Evolutionary conservation across 805 yeast genomes (phyloP), one percentile per base, ranked within the genome.

Genomic region (Yarrowia sp.): DNA sequence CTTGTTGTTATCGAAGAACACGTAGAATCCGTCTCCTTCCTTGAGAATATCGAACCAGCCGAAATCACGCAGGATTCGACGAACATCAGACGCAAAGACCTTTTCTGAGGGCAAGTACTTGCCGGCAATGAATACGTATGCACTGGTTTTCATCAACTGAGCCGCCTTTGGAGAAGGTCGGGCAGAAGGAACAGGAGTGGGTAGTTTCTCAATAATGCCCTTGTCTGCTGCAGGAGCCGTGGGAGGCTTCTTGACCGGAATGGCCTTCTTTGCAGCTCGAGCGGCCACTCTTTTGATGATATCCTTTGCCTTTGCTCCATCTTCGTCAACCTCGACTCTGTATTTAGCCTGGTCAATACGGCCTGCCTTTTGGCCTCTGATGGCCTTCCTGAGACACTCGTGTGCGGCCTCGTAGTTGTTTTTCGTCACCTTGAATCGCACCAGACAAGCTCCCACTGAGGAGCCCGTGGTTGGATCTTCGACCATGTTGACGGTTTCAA

Each of bases 391-490:
- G 0, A 89, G 90, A 1, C 83, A 73, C 52, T 74, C 75, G 42
- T 82, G 83, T 0, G 89, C 85, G 15, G 52, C 52, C n/a, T 74
- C 72, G 32, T 82, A 84, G n/a, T 77, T 69, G 16, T 86, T 80
- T 69, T 83, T 84, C 19, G 82, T 86, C 2, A 91, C 91, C 69
- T 82, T 87, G 77, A 84, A 92, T 70, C 84, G 81, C 66, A 91
- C 80, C 22, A 85, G 79, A 64, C 89, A 89, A 26, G 92, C 80
- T 10, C 97, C 95, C 49, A 92, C 77, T 0, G 97, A 93, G 19
- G 88, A 89, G 2, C 92, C 97, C 53, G 90, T 87, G 26, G 82
- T 81, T 0, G 94, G 91, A 74, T 92, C 95, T 69, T 83, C 85
- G 10, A 88, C 80, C 70, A 86, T 81, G 70, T 85, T 84, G 61